Percentiles rank a stretch among this genome's conserved stretches.
These are phyloP conservation scores for Diaporthe batatas DNA, from an alignment of 2,329 filamentous ascomycete genomes.

Conservation along the genomic window DNA sequence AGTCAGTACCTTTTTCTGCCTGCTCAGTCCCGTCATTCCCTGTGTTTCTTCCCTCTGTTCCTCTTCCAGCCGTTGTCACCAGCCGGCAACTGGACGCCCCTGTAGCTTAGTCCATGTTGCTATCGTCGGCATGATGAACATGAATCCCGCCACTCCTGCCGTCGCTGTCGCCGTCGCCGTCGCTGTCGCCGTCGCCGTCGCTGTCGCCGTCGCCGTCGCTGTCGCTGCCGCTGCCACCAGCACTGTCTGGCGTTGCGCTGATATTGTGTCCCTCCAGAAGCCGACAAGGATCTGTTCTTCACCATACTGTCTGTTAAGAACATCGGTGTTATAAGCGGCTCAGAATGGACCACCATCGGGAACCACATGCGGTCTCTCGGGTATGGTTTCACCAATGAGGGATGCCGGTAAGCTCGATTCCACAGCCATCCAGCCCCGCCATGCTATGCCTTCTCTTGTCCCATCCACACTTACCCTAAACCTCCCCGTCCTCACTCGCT, in stretches of 20 bases:
- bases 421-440: constrained; percentile 15
- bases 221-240: constrained; percentile 57
- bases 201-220: constrained; percentile 21
- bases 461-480: background rate
- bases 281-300: constrained; percentile 74
- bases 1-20: constrained; percentile 39
- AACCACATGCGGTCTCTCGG: constrained; percentile 71
- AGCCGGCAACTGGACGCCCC: background rate
- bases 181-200: constrained; percentile 41
- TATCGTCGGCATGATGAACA: background rate
- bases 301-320: constrained; percentile 73
- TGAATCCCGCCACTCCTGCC: too few relatives aligned
- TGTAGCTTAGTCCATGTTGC: background rate
- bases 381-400: constrained; percentile 75
- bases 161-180: background rate
- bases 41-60: constrained; percentile 16
- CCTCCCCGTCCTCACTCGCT: background rate
- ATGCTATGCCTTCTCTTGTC: constrained; percentile 21
- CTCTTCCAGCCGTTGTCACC: constrained; percentile 1
- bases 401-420: constrained; percentile 67
- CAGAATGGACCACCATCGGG: constrained; percentile 73
- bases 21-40: constrained; percentile 34
- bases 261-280: constrained; percentile 49
- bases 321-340: constrained; percentile 72
- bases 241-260: constrained; percentile 52